A percentile compares a stretch with the other conserved stretches of the same genome.
These are phyloP conservation scores for Nyctanthes arbortristis DNA, from an alignment of 257 asterid species.

Conservation along the genomic window DNA sequence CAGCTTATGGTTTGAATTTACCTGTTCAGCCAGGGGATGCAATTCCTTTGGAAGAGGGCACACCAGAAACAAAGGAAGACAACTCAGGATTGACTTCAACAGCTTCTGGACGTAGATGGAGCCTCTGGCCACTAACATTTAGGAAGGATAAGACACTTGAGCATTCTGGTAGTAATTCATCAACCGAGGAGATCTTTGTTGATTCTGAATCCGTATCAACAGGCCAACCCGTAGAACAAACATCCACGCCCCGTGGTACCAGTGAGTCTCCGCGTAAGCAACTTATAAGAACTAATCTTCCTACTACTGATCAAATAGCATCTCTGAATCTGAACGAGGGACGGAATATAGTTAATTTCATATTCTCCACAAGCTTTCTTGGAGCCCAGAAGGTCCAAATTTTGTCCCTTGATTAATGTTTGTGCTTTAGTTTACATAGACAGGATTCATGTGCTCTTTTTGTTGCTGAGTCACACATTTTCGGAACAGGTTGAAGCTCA, in stretches of 20 bases:
- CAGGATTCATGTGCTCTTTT: conserved; percentile 11
- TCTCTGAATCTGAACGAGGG: conserved; percentile 92
- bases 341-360: conserved; percentile 83
- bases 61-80: conserved; percentile 43
- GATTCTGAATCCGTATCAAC: conserved; percentile 57
- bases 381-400: conserved; percentile 80
- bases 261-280: conserved; percentile 75
- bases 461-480: conserved; percentile 9
- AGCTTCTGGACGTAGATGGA: conserved; percentile 79
- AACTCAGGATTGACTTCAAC: conserved; percentile 41
- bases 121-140: conserved; percentile 93
- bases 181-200: conserved; percentile 62
- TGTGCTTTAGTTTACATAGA: conserved; percentile 11
- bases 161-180: conserved; percentile 49
- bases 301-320: conserved; percentile 88
- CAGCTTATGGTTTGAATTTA: conserved; percentile 64
- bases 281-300: conserved; percentile 82
- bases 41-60: conserved; percentile 59
- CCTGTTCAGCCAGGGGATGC: conserved; percentile 51
- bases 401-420: conserved; percentile 18
- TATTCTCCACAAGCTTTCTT: conserved; percentile 85
- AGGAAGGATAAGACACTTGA: conserved; percentile 79
- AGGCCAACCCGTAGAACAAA: conserved; percentile 37
- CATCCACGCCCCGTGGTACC: conserved; percentile 35
- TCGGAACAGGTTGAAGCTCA: conserved; percentile 93